These are phyloP conservation scores for Hypoxylon sp. DNA, from an alignment of 2,329 filamentous ascomycete genomes.

Conservation along the genomic window DNA sequence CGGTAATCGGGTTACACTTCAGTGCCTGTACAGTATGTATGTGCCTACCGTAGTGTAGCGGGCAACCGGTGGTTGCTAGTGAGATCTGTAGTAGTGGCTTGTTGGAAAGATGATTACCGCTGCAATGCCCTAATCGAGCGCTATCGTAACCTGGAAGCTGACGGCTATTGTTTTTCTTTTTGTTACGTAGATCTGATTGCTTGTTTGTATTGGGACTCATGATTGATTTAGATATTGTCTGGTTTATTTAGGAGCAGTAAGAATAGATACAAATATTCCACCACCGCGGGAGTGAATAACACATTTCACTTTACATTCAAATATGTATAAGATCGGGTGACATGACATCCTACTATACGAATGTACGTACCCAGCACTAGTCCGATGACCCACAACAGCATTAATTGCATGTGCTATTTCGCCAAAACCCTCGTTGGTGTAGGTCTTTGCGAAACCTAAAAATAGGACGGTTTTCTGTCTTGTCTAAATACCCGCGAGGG, in stretches of 20 bases:
- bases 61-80: conserved; percentile 19
- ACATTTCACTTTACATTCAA: conserved; percentile 14
- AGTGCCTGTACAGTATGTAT: conserved; percentile 7
- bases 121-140: conserved; percentile 35
- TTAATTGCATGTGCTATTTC: conserved; percentile 8
- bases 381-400: conserved; percentile 20
- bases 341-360: not conserved
- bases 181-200: not conserved
- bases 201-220: not conserved
- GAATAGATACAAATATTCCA: not conserved
- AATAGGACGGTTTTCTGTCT: conserved; percentile 33
- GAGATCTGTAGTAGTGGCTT: conserved; percentile 37
- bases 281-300: conserved; percentile 1
- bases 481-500: conserved; percentile 15
- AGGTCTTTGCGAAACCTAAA: conserved; percentile 26
- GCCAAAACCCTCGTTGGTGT: not conserved
- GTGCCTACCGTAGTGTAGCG: not conserved
- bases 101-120: conserved; percentile 22
- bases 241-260: not conserved
- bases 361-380: conserved; percentile 17
- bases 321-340: conserved; percentile 31
- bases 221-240: not conserved
- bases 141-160: conserved; percentile 17
- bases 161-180: conserved; percentile 14
- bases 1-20: conserved; percentile 42